A percentile compares a stretch with the other conserved stretches of the same genome.
phyloP scores from a whole-genome alignment of 257 asterid species.

The Perilla frutescens region DNA sequence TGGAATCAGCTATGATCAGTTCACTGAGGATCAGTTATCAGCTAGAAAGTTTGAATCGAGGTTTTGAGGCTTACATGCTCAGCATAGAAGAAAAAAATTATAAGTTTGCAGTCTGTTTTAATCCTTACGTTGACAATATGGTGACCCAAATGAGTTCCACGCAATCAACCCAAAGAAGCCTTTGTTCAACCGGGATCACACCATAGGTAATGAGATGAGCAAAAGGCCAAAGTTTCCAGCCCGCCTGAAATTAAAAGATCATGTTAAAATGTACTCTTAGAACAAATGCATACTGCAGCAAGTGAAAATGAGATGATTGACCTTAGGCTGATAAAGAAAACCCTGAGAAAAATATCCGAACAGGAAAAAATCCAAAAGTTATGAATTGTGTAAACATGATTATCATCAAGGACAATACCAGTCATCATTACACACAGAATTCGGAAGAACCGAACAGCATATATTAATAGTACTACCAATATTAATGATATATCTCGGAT shows the following conservation, averaged over 20 bases:
- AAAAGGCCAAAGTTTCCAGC: slow-evolving; percentile 98
- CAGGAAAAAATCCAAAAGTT: not conserved
- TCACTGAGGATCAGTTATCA: not conserved
- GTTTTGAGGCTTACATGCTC: not conserved
- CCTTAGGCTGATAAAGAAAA: not conserved
- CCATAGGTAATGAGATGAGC: slow-evolving; percentile 89
- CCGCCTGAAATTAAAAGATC: slow-evolving; percentile 57
- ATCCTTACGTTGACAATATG: slow-evolving; percentile 76
- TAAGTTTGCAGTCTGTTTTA: not conserved
- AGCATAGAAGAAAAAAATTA: not conserved
- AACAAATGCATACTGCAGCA: slow-evolving; percentile 8
- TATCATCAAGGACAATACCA: not conserved
- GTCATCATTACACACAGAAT: not conserved
- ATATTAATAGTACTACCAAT: not conserved
- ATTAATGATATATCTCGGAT: not conserved
- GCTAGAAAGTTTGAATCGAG: not conserved
- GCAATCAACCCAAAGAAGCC: slow-evolving; percentile 94
- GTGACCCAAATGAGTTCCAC: slow-evolving; percentile 94
- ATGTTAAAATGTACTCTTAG: not conserved
- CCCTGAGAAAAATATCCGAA: not conserved
- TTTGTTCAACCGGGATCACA: slow-evolving; percentile 80
- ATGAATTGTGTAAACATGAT: not conserved
- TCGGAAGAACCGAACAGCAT: not conserved
- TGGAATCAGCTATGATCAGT: too few species aligned
- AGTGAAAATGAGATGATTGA: not conserved